Evolutionary conservation across 1,284 basidiomycete genomes (phyloP).

Genomic region (Marasmius tenuissimus): DNA sequence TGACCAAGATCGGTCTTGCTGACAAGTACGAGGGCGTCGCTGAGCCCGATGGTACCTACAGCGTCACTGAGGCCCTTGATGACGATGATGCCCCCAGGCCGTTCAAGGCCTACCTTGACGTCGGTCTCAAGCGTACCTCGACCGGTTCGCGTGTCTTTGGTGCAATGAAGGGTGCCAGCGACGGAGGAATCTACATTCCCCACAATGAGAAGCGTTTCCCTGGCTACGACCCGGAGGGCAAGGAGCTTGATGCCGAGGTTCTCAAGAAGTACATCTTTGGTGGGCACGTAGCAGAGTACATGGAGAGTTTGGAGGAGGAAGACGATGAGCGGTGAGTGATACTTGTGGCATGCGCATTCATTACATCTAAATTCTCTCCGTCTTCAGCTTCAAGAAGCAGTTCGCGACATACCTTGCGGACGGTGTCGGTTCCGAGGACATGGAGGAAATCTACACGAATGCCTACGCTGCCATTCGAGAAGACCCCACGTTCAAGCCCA

Average conservation of each 20-base stretch:
- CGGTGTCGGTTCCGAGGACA: constrained; percentile 94
- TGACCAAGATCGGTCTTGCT: constrained; percentile 93
- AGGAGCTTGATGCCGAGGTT: constrained; percentile 92
- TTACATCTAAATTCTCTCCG: neutral
- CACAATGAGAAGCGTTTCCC: constrained; percentile 99
- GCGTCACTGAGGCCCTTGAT: constrained; percentile 81
- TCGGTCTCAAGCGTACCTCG: constrained; percentile 97
- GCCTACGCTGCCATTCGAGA: constrained; percentile 95
- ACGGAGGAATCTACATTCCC: constrained; percentile 97
- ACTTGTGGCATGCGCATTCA: neutral
- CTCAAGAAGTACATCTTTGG: constrained; percentile 99
- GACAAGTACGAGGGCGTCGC: constrained; percentile 98
- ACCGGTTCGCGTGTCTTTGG: constrained; percentile 98
- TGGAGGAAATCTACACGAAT: constrained; percentile 93
- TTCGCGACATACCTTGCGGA: constrained; percentile 95
- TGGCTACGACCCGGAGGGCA: constrained; percentile 93
- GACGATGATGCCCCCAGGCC: constrained; percentile 95
- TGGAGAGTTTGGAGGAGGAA: constrained; percentile 99
- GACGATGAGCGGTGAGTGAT: constrained; percentile 86
- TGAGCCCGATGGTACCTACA: constrained; percentile 89
- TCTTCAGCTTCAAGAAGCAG: constrained; percentile 95
- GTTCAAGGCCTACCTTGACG: constrained; percentile 99
- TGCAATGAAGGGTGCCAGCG: constrained; percentile 98
- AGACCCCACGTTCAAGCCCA: constrained; percentile 88
- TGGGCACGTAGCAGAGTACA: constrained; percentile 99